phyloP scores from a whole-genome alignment of 2,329 filamentous ascomycete genomes.

The Ophiostoma ips region DNA sequence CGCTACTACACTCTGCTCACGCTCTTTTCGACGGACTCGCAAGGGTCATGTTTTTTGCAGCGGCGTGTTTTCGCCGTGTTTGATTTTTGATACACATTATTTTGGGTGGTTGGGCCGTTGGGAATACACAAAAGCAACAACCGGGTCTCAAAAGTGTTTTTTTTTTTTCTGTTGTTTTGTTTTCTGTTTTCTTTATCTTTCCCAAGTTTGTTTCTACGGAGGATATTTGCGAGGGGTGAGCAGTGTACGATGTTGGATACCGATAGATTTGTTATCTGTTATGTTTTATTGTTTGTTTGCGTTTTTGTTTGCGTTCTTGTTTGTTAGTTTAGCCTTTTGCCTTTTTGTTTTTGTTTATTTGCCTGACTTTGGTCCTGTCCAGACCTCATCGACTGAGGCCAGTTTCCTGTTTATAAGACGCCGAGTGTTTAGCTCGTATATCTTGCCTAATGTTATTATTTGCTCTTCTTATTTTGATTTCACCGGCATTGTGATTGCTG shows the following conservation, averaged over 20 bases:
- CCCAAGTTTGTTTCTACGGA: not conserved
- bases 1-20: not conserved
- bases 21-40: not conserved
- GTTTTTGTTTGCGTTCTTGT: not conserved
- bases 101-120: constrained; percentile 1
- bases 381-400: not conserved
- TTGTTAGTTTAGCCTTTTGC: not conserved
- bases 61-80: not conserved
- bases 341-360: no score
- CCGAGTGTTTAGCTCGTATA: not conserved
- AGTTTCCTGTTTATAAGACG: not conserved
- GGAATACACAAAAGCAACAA: constrained; percentile 3
- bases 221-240: not conserved
- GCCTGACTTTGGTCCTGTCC: not conserved
- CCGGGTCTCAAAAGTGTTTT: not conserved
- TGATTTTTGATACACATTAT: not conserved
- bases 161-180: not conserved
- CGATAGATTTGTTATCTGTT: not conserved
- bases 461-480: not conserved
- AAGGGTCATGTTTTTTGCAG: not conserved
- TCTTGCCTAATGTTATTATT: not conserved
- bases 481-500: no score
- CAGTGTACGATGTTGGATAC: constrained; percentile 2
- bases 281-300: not conserved
- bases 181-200: not conserved